Base-by-base conservation (phyloP, 306 rosid species). In the Rosa multiflora region DNA sequence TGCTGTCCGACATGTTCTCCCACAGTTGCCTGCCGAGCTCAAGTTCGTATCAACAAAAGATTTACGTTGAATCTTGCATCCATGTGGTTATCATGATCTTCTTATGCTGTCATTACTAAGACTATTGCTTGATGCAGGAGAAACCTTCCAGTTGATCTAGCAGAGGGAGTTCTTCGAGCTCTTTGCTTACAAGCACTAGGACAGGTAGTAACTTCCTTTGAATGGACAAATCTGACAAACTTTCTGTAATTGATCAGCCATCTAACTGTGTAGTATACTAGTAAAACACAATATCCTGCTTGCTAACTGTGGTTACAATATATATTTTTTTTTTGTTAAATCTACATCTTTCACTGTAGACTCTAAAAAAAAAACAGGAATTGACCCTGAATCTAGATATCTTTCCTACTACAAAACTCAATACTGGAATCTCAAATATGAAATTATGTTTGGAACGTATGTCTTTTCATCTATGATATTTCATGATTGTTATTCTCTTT, bases 141-240 rank as follows among this genome's bases (percentile, higher is more conserved):
- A 87, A 89, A 90, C 83, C 91, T 95, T 39, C 99, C 99, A 5
- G 96, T 93, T 5, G 99, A 95, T 87, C 87, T 95, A 64, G 89
- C 94, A 70, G 99, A 95, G 84, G 99, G 98, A 70, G 94, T 86
- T 86, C 98, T 95, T 77, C 93, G 99, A 79, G 97, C 98, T 18
- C 96, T 93, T 75, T 80, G 93, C 90, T 88, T 95, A 56, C 99
- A 91, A 83, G 97, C 99, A 74, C 82, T 95, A 76, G 98, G 99
- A 83, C 91, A 88, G 97, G 99, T 95, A 90, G 32, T 63, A 66
- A 71, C 77, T 67, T 84, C 74, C 71, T 79, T 76, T 55, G 21
- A 68, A 58, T 49, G 77, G 59, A 63, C 72, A 37, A 66, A 23
- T 51, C 51, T 72, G 48, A 73, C 26, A 18, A 64, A 40, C 13